A percentile compares a stretch with the other conserved stretches of the same genome.
These are phyloP conservation scores for Cochlearia excelsa DNA, from an alignment of 345 rosid species.

Conservation along the genomic window DNA sequence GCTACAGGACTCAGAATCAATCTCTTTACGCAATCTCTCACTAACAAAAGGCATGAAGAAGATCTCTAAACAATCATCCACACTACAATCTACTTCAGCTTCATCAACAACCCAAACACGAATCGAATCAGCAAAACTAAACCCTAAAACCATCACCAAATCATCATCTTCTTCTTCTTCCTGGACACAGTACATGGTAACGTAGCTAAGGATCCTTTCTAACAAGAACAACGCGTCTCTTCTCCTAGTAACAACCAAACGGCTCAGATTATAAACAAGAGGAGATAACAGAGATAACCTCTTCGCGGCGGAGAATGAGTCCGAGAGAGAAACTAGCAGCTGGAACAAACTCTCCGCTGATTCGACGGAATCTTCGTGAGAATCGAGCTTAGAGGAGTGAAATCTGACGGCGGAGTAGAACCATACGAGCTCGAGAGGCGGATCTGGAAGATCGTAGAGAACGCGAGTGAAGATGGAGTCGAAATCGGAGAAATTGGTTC, in stretches of 20 bases:
- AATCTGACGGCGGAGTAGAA: conserved; percentile 61
- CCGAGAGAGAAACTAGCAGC: conserved; percentile 51
- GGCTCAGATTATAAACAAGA: conserved; percentile 49
- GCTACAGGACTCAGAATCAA: conserved; percentile 39
- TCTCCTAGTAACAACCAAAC: conserved; percentile 26
- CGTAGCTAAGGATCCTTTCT: conserved; percentile 50
- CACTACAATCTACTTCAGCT: conserved; percentile 32
- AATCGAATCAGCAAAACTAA: conserved; percentile 48
- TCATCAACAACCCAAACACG: conserved; percentile 60
- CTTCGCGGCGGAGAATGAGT: conserved; percentile 41
- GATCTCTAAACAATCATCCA: conserved; percentile 40
- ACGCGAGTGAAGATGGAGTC: conserved; percentile 59
- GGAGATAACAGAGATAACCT: conserved; percentile 61
- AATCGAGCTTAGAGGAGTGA: conserved; percentile 38
- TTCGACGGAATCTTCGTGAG: conserved; percentile 25
- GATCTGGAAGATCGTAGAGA: conserved; percentile 46
- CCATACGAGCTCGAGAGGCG: conserved; percentile 69
- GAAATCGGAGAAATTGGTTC: conserved; percentile 59
- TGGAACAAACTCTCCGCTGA: conserved; percentile 51
- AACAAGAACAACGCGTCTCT: conserved; percentile 50
- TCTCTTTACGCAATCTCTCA: conserved; percentile 37
- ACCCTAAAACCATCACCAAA: conserved; percentile 36
- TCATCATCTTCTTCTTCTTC: conserved; percentile 33
- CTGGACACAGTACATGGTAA: conserved; percentile 39
- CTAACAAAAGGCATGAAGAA: conserved; percentile 57